phyloP scores from a whole-genome alignment of 2,329 filamentous ascomycete genomes.

The Monosporascus cannonballus region DNA sequence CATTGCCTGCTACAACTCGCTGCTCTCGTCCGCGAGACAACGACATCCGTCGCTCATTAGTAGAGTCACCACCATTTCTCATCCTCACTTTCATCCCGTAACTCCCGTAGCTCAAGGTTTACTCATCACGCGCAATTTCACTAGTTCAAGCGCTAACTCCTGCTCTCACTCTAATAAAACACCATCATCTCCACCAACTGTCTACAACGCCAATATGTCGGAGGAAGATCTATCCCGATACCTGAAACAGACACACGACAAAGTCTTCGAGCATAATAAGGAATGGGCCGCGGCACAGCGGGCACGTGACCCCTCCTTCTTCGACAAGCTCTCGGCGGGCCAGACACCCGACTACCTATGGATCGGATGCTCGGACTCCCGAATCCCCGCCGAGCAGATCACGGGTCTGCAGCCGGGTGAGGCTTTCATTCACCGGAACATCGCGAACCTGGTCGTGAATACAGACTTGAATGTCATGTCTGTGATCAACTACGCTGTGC shows the following conservation, averaged over 20 bases:
- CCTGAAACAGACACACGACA: conserved; percentile 58
- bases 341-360: conserved; percentile 71
- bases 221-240: conserved; percentile 41
- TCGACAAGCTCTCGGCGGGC: conserved; percentile 55
- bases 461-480: conserved; percentile 74
- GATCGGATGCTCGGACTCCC: conserved; percentile 88
- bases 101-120: background rate
- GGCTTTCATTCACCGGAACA: conserved; percentile 92
- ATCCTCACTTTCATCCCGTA: no score
- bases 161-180: background rate
- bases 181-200: background rate
- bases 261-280: conserved; percentile 63
- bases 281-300: conserved; percentile 57
- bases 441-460: conserved; percentile 79
- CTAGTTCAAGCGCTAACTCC: background rate
- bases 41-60: background rate
- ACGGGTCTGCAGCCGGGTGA: conserved; percentile 80
- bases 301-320: conserved; percentile 57
- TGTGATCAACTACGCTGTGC: conserved; percentile 83
- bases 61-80: no score
- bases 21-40: background rate
- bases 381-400: conserved; percentile 86
- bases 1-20: background rate
- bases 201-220: background rate
- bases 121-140: background rate